Conservation (phyloP, 2,329 filamentous ascomycete species). For the Pseudogymnoascus sp. region DNA sequence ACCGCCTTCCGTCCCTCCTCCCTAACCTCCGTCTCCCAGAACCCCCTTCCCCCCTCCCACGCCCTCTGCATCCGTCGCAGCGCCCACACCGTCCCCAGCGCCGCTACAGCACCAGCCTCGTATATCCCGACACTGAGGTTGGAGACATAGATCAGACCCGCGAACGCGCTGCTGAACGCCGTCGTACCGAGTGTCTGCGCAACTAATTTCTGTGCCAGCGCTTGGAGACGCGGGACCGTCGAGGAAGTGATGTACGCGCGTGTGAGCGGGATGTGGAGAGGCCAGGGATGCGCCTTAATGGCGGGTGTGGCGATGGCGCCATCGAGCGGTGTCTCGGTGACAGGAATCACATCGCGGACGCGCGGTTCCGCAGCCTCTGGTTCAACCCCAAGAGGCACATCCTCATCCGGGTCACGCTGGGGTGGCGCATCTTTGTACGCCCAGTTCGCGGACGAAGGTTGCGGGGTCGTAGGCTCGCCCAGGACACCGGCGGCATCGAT, state of each 20-base stretch:
- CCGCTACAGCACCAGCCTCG: slow-evolving; percentile 54
- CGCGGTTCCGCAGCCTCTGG: slow-evolving; percentile 17
- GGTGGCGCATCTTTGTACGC: slow-evolving; percentile 19
- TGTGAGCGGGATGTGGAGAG: slow-evolving; percentile 62
- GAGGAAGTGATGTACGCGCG: slow-evolving; percentile 58
- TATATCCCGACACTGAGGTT: slow-evolving; percentile 46
- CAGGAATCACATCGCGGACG: background rate
- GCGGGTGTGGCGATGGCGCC: background rate
- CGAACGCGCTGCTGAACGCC: slow-evolving; percentile 47
- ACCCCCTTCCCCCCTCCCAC: slow-evolving; percentile 52
- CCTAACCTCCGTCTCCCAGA: slow-evolving; percentile 59
- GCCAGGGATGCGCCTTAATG: slow-evolving; percentile 45
- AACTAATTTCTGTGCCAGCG: slow-evolving; percentile 65
- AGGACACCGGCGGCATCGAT: slow-evolving; percentile 56
- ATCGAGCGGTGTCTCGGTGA: background rate
- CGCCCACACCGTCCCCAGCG: slow-evolving; percentile 52
- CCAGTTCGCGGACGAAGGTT: slow-evolving; percentile 16
- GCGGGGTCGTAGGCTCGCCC: slow-evolving; percentile 4
- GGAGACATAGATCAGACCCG: slow-evolving; percentile 48
- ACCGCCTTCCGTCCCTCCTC: slow-evolving; percentile 59
- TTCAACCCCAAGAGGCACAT: slow-evolving; percentile 10
- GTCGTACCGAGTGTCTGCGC: slow-evolving; percentile 59
- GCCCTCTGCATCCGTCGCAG: slow-evolving; percentile 50
- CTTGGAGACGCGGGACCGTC: slow-evolving; percentile 63
- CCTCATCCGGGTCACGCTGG: background rate